Evolutionary conservation across 2,329 filamentous ascomycete genomes (phyloP), one percentile per base, ranked within the genome.

Genomic region (Fusarium zealandicum): DNA sequence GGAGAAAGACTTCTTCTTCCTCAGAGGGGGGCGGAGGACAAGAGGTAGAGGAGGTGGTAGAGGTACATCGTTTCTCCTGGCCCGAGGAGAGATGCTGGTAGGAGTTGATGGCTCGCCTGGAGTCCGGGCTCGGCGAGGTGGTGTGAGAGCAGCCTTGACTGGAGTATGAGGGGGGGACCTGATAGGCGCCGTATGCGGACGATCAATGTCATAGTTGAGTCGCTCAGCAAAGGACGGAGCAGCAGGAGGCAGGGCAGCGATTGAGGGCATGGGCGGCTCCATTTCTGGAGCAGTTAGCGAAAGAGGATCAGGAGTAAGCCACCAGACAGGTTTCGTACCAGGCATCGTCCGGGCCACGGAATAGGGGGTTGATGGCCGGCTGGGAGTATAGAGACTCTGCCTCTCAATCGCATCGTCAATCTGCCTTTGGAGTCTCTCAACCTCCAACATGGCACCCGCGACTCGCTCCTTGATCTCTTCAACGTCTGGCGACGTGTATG

Each of bases 1-100:
- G 9, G 83, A 84, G 66, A 88, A 87, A 0, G 84, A 86, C 66
- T 87, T 88, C 76, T 87, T 88, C 76, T 87, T 87, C 53, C 85
- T 76, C 57, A 87, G 68, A 2, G 83, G 82, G 7, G 83, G 84
- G n/a, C 81, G 80, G 50, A 85, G 76, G 13, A 84, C 79, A 18
- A 86, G 76, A 0, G 84, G 83, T 5, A 86, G 72, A 2, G 84
- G 84, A 1, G 83, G 84, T 3, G 82, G 80, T 1, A 81, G 76
- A 2, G 76, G 72, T 6, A 73, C 69, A 5, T 76, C 72, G 17
- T 76, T 68, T 20, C 59, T 57, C 47, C 42, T 54, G 59, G 45
- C 63, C 59, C 56, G 64, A 42, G 65, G 64, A 22, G 65, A 66
- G 13, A 61, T 51, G 6, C 53, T 63, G 10, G 62, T 68, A n/a